Evolutionary conservation across 2,329 filamentous ascomycete species (phyloP).

Genomic region (Diaporthe velutina): DNA sequence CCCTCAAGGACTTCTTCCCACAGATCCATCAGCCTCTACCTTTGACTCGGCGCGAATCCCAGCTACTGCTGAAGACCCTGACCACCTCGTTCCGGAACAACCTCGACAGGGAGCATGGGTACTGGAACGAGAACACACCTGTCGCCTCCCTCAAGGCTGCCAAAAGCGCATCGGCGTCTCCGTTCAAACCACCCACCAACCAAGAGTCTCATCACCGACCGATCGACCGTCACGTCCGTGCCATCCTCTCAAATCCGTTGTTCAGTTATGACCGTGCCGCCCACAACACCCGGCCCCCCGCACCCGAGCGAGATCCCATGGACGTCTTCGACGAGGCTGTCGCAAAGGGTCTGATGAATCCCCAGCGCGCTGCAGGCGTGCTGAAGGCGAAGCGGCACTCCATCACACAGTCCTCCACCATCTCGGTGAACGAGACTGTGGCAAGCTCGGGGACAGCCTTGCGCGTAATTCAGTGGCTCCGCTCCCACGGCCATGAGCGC

Average conservation of each 20-base stretch:
- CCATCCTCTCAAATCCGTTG: constrained; percentile 69
- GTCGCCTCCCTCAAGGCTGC: constrained; percentile 35
- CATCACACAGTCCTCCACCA: constrained; percentile 50
- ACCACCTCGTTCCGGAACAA: constrained; percentile 70
- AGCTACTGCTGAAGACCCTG: constrained; percentile 67
- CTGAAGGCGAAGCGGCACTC: constrained; percentile 61
- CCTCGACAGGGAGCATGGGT: constrained; percentile 70
- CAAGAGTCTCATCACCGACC: constrained; percentile 48
- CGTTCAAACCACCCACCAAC: constrained; percentile 31
- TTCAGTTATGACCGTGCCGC: constrained; percentile 57
- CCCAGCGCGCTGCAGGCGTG: constrained; percentile 66
- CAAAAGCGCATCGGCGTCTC: constrained; percentile 36
- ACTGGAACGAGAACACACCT: constrained; percentile 49
- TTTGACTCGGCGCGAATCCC: constrained; percentile 63
- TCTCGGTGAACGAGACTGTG: constrained; percentile 52
- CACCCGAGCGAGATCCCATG: constrained; percentile 58
- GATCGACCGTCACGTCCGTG: constrained; percentile 65
- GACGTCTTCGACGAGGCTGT: constrained; percentile 69
- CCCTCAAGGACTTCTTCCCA: constrained; percentile 57
- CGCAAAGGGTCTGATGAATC: constrained; percentile 68
- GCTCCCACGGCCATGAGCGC: constrained; percentile 61
- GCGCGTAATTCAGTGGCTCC: constrained; percentile 67
- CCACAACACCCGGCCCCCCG: constrained; percentile 37
- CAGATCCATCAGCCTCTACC: constrained; percentile 66
- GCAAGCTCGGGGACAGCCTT: constrained; percentile 59